Conservation (phyloP, 2,329 filamentous ascomycete species). For the Aureobasidium sp. region DNA sequence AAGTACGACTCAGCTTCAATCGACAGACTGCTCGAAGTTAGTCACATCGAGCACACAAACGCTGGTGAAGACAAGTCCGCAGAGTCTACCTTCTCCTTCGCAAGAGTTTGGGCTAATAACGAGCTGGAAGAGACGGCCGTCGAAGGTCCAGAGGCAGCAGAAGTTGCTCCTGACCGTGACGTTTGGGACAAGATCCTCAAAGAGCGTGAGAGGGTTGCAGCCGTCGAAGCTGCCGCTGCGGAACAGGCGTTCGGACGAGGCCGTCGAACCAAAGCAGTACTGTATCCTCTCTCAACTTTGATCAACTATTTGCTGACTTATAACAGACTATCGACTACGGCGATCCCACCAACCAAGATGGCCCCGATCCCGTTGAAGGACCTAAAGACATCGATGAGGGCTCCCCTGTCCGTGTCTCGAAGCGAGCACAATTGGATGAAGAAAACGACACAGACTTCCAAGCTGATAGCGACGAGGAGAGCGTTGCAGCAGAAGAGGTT, state of each 20-base stretch:
- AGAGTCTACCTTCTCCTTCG: slow-evolving; percentile 80
- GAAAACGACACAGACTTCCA: slow-evolving; percentile 46
- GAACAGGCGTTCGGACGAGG: slow-evolving; percentile 77
- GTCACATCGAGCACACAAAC: slow-evolving; percentile 65
- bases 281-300: background rate
- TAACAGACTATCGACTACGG: slow-evolving; percentile 41
- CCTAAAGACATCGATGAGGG: slow-evolving; percentile 15
- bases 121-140: slow-evolving; percentile 57
- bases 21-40: slow-evolving; percentile 85
- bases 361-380: slow-evolving; percentile 18
- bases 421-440: slow-evolving; percentile 26
- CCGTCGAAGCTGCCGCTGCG: slow-evolving; percentile 59
- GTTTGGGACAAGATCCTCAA: slow-evolving; percentile 88
- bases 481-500: slow-evolving; percentile 24
- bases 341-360: slow-evolving; percentile 30
- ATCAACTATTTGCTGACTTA: slow-evolving; percentile 16
- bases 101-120: slow-evolving; percentile 86
- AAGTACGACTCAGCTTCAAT: slow-evolving; percentile 73
- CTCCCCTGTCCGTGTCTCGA: slow-evolving; percentile 7
- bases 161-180: slow-evolving; percentile 52
- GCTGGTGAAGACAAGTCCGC: slow-evolving; percentile 55
- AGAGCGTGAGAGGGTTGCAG: slow-evolving; percentile 70
- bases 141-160: slow-evolving; percentile 37
- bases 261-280: slow-evolving; percentile 51
- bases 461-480: slow-evolving; percentile 30